These are phyloP conservation scores for Lichina pygmaea DNA, from an alignment of 495 filamentous ascomycete genomes.

Conservation along the genomic window DNA sequence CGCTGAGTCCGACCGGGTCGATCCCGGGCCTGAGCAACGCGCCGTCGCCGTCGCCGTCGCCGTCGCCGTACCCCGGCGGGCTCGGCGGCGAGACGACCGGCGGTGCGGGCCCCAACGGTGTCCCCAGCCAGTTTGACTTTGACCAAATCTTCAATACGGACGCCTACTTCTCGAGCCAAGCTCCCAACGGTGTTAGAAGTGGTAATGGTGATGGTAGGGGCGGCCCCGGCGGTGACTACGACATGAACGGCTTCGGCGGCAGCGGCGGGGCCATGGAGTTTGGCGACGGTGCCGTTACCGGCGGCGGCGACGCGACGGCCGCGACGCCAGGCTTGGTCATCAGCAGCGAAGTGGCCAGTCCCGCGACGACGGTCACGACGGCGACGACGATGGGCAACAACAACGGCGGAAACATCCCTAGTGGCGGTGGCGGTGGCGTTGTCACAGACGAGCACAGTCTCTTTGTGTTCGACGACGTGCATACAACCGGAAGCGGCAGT, in stretches of 20 bases:
- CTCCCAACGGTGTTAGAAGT: neutral
- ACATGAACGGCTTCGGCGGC: neutral
- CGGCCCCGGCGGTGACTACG: neutral
- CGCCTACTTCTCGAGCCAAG: slow-evolving; percentile 26
- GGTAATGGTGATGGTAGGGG: neutral
- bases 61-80: neutral
- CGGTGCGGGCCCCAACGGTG: neutral
- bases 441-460: too few species aligned
- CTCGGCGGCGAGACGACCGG: too few species aligned
- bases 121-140: slow-evolving; percentile 23
- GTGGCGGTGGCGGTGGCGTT: too few species aligned
- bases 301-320: slow-evolving; percentile 18
- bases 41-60: slow-evolving; percentile 4
- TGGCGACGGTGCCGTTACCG: slow-evolving; percentile 15
- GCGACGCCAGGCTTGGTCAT: neutral
- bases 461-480: too few species aligned
- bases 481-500: too few species aligned
- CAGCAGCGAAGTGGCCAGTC: slow-evolving; percentile 22
- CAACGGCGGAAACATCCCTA: too few species aligned
- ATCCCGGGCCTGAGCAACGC: slow-evolving; percentile 42
- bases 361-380: slow-evolving; percentile 8
- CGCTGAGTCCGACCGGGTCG: slow-evolving; percentile 48
- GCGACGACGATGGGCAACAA: too few species aligned
- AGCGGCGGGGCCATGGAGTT: neutral
- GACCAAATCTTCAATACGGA: slow-evolving; percentile 40